Conservation (phyloP, 129 eudicot species). For the Lonicera japonica region DNA sequence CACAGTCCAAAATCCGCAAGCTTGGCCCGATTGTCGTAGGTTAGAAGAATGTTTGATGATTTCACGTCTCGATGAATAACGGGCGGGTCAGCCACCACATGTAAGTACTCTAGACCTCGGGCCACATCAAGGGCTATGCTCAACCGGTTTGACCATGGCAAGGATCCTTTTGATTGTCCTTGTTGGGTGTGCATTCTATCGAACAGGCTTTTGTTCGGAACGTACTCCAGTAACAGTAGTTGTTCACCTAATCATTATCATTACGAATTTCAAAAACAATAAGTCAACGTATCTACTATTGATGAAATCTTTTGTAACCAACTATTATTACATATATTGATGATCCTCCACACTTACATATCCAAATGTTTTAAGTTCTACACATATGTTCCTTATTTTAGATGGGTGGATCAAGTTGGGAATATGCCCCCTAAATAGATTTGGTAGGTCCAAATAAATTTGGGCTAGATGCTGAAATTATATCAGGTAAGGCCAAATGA, state of each 20-base stretch:
- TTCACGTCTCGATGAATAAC: conserved; percentile 72
- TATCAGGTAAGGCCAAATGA: no score
- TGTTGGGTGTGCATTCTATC: conserved; percentile 60
- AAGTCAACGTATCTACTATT: no score
- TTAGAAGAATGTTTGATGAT: conserved; percentile 64
- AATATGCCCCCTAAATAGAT: no score
- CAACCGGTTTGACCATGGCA: conserved; percentile 66
- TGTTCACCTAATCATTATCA: conserved; percentile 49
- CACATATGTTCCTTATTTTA: no score
- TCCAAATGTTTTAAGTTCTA: no score
- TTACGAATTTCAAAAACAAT: no score
- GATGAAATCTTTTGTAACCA: no score
- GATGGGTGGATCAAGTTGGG: no score
- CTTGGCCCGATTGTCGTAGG: conserved; percentile 61
- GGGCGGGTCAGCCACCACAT: conserved; percentile 67
- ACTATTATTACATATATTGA: no score
- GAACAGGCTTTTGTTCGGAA: conserved; percentile 68
- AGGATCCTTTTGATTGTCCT: conserved; percentile 41
- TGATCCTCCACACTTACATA: no score
- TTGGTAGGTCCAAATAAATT: no score
- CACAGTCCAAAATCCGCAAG: conserved; percentile 75
- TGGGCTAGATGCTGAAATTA: no score
- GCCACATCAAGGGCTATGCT: conserved; percentile 75
- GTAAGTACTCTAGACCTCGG: conserved; percentile 68
- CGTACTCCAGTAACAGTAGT: conserved; percentile 58